Evolutionary conservation across 108 stramenopile species (phyloP), one percentile per base, ranked within the genome.

Genomic region (Cyclotella cryptica): DNA sequence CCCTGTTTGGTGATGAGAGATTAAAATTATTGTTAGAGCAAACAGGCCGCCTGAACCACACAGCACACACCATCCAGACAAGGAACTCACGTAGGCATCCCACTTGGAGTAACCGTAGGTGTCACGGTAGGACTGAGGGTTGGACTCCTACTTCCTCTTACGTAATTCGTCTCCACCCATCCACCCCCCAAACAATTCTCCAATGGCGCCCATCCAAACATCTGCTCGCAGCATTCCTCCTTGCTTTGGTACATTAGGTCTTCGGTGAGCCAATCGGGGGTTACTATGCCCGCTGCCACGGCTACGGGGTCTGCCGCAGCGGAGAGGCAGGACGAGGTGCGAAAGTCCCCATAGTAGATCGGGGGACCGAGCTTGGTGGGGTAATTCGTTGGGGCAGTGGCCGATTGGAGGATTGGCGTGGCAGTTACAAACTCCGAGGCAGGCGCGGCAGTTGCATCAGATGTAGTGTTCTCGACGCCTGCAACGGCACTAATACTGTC

Each of bases 301-400:
- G 51, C n/a, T 17, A 24, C 8, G 9, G 30, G 21, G 41, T 47
- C 21, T 6, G 49, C 54, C n/a, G 49, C 49, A 35, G 64, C 49
- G 45, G 24, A 43, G 10, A 47, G 53, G 39, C 74, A 75, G 63
- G 74, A 54, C 19, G 74, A 51, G 12, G 74, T 75, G 59, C 74
- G 74, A 52, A 75, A 75, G 64, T 75, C 74, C 21, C 74, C 74
- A 41, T 65, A 75, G 54, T 75, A 75, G 41, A 54, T 12, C 22
- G 62, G 62, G 3, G 52, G 53, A 30, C 74, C 74, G 35, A 75
- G 44, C 18, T 75, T 75, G 49, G 74, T 75, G 27, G 74, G 74
- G 14, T 65, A 55, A 24, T 45, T 26, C 10, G 74, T 75, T 3
- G 74, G 74, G 11, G 29, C 53, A 2, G 66, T 51, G 66, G 11